Evolutionary conservation across 2,329 filamentous ascomycete species (phyloP).

Genomic region (Lizonia empirigonia): DNA sequence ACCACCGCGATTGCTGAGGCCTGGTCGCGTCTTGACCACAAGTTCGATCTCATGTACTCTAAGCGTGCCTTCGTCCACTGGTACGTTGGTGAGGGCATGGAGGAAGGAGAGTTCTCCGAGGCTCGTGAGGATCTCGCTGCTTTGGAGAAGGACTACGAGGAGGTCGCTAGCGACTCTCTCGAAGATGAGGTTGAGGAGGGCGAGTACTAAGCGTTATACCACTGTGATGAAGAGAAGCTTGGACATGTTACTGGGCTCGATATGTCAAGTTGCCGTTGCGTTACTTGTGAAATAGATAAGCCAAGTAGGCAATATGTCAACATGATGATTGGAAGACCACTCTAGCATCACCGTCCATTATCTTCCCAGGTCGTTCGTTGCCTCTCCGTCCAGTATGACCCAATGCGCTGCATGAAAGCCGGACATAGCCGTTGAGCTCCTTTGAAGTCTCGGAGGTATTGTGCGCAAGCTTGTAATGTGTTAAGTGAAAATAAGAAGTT

Average conservation of each 20-base stretch:
- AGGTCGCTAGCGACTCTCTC: slow-evolving; percentile 73
- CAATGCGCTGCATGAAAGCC: no score
- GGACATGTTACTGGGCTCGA: slow-evolving; percentile 25
- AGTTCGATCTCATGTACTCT: slow-evolving; percentile 80
- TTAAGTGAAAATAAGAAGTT: no score
- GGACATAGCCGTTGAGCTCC: no score
- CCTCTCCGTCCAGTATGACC: no score
- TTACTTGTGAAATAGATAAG: slow-evolving; percentile 10
- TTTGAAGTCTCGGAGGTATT: no score
- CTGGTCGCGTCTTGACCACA: slow-evolving; percentile 74
- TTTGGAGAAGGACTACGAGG: slow-evolving; percentile 84
- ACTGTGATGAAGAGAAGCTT: slow-evolving; percentile 19
- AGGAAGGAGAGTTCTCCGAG: slow-evolving; percentile 88
- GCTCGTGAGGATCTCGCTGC: slow-evolving; percentile 85
- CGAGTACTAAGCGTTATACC: slow-evolving; percentile 50
- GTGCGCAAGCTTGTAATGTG: no score
- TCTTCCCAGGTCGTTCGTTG: no score
- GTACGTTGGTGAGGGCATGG: slow-evolving; percentile 90
- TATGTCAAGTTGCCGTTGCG: slow-evolving; percentile 10
- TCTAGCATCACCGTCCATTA: no score
- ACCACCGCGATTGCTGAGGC: slow-evolving; percentile 76
- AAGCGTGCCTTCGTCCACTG: slow-evolving; percentile 79
- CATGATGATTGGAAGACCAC: neutral
- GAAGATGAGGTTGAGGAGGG: slow-evolving; percentile 64
- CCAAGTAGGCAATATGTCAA: slow-evolving; percentile 9